Conservation (phyloP, 208 protist genomes). For the Trypanosoma melophagium region DNA sequence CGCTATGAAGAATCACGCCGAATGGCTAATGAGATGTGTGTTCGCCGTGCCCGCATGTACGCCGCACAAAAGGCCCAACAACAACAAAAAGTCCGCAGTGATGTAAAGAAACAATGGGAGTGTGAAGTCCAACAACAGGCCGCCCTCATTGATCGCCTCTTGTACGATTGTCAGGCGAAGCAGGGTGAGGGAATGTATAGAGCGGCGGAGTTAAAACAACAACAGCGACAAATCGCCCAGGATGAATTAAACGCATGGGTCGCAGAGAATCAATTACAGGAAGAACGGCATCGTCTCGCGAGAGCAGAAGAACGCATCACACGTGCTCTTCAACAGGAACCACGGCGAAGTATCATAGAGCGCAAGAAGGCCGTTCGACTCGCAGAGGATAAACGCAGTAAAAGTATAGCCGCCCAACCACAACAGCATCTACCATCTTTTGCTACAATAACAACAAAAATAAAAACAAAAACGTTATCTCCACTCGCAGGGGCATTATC, state of each 20-base stretch:
- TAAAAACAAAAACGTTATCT: background rate
- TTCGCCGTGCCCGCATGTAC: constrained; percentile 52
- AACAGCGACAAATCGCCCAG: constrained; percentile 16
- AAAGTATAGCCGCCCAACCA: constrained; percentile 1
- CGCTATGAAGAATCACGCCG: constrained; percentile 52
- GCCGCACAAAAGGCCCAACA: constrained; percentile 47
- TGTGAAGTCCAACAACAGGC: constrained; percentile 29
- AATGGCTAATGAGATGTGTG: constrained; percentile 37
- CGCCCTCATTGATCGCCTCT: constrained; percentile 30
- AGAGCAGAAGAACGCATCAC: constrained; percentile 33
- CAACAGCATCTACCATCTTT: background rate
- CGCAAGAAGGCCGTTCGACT: constrained; percentile 32
- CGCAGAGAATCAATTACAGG: constrained; percentile 49
- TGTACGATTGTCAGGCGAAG: constrained; percentile 25
- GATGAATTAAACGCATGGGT: constrained; percentile 56
- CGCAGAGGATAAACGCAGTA: constrained; percentile 18
- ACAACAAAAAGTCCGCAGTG: constrained; percentile 24
- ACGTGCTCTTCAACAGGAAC: constrained; percentile 19
- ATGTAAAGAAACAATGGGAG: constrained; percentile 40
- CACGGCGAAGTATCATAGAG: constrained; percentile 12
- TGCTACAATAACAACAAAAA: background rate
- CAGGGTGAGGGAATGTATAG: constrained; percentile 37
- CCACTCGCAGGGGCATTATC: constrained; percentile 11
- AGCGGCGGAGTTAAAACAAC: constrained; percentile 20
- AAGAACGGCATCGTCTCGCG: constrained; percentile 50